Evolutionary conservation across 2,329 filamentous ascomycete species (phyloP).

Genomic region (Sclerotinia trifoliorum): DNA sequence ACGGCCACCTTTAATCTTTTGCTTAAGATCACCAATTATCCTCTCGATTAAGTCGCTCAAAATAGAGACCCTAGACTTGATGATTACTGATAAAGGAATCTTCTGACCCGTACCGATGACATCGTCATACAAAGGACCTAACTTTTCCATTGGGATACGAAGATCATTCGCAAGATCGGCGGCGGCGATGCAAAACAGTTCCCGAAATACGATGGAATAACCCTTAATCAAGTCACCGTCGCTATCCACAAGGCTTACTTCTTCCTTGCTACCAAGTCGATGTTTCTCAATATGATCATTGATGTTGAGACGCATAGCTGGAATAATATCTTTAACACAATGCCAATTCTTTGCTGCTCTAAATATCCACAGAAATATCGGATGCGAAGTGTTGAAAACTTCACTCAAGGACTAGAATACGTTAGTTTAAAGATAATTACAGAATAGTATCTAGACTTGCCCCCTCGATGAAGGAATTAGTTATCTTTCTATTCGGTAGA

Average conservation of each 20-base stretch:
- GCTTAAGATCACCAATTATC: conserved; percentile 9
- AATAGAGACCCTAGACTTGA: conserved; percentile 12
- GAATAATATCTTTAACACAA: conserved; percentile 64
- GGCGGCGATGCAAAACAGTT: conserved; percentile 80
- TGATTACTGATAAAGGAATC: conserved; percentile 9
- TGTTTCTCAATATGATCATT: conserved; percentile 46
- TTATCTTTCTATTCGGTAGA: conserved; percentile 73
- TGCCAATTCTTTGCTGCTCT: conserved; percentile 77
- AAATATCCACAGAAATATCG: conserved; percentile 85
- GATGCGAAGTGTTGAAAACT: conserved; percentile 71
- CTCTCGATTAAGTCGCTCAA: conserved; percentile 11
- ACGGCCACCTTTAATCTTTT: conserved; percentile 21
- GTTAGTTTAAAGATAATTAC: not conserved
- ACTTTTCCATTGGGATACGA: conserved; percentile 58
- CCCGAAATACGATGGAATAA: conserved; percentile 75
- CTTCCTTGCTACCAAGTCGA: conserved; percentile 41
- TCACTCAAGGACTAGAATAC: conserved; percentile 59
- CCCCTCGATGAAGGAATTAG: conserved; percentile 69
- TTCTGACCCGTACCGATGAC: conserved; percentile 63
- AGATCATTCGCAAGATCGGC: conserved; percentile 68
- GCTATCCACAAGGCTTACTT: conserved; percentile 50
- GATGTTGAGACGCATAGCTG: conserved; percentile 72
- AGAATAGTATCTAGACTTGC: conserved; percentile 41
- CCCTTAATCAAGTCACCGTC: conserved; percentile 60
- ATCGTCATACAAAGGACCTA: conserved; percentile 73